Evolutionary conservation across 306 rosid species (phyloP), one percentile per base, ranked within the genome.

Genomic region (Quercus robur): DNA sequence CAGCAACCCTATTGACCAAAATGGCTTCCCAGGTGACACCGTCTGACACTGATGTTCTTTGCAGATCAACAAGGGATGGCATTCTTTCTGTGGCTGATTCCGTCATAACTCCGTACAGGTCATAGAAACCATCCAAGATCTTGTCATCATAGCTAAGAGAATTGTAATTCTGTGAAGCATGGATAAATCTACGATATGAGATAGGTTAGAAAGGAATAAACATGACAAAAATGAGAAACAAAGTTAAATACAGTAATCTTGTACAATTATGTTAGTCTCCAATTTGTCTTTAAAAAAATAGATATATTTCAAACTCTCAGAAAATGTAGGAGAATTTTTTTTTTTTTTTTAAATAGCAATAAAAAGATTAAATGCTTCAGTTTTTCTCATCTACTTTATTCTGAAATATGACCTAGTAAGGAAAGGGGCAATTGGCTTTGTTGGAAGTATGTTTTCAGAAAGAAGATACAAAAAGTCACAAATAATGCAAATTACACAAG

Each of bases 81-180:
- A 95, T 95, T 88, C 84, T 88, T 66, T 91, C 88, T 33, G 89
- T 80, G 78, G 84, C 82, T 46, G 91, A 89, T 75, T 84, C 92
- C 0, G 81, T 87, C 86, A 90, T 75, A 76, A 87, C 85, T 86
- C 98, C 98, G 73, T 91, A 93, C 44, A 95, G 91, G 83, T 95
- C 98, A 84, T 95, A 95, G 89, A 95, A 95, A 77, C 97, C 99
- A 82, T 95, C 97, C 92, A 95, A 54, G 82, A 91, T 84, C 95
- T 91, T 91, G 89, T 95, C 99, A 80, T 95, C 99, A 77, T 89
- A 95, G 84, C 98, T 86, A 83, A 95, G 97, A 87, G 92, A 85
- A 86, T 89, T 91, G 90, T 93, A 95, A 93, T 91, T 95, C 99
- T 95, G 98, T 86, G 91, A 93, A 95, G 96, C 87, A 91, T 49